Conservation (phyloP, 192 early-diverging fungal species). For the Coemansia sp. region DNA sequence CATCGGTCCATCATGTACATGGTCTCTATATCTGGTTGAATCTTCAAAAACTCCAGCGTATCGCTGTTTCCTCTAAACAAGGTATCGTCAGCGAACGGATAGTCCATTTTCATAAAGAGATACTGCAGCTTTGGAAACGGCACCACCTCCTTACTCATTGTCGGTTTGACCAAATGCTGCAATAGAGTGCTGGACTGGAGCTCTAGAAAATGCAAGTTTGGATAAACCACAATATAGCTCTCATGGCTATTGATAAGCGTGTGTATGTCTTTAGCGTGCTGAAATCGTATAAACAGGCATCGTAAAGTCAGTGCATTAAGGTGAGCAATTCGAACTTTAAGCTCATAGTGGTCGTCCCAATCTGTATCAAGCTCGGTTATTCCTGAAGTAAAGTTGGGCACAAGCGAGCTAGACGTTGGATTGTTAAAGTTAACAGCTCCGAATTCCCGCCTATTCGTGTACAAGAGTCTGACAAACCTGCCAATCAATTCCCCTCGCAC, state of each 20-base stretch:
- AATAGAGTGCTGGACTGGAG: neutral
- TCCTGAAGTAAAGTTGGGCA: constrained; percentile 1
- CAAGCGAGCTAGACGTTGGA: neutral
- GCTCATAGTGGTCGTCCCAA: neutral
- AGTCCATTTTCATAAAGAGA: constrained; percentile 15
- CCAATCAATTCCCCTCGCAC: neutral
- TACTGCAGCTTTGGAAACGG: constrained; percentile 13
- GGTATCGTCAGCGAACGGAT: constrained; percentile 23
- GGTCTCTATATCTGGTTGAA: constrained; percentile 2
- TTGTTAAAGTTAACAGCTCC: neutral
- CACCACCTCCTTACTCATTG: neutral
- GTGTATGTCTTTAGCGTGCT: neutral
- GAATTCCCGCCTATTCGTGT: neutral
- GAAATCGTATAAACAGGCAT: neutral
- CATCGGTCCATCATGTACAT: constrained; percentile 9
- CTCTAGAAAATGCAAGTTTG: neutral
- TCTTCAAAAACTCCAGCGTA: constrained; percentile 5
- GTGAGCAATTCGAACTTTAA: neutral
- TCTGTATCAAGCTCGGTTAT: neutral
- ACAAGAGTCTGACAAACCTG: neutral
- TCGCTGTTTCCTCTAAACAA: constrained; percentile 22
- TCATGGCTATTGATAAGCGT: neutral
- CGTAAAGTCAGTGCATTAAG: neutral
- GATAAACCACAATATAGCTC: neutral
- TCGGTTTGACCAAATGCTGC: neutral